Evolutionary conservation across 2,329 filamentous ascomycete species (phyloP), one percentile per base, ranked within the genome.

Genomic region (Fusarium tuaranense): DNA sequence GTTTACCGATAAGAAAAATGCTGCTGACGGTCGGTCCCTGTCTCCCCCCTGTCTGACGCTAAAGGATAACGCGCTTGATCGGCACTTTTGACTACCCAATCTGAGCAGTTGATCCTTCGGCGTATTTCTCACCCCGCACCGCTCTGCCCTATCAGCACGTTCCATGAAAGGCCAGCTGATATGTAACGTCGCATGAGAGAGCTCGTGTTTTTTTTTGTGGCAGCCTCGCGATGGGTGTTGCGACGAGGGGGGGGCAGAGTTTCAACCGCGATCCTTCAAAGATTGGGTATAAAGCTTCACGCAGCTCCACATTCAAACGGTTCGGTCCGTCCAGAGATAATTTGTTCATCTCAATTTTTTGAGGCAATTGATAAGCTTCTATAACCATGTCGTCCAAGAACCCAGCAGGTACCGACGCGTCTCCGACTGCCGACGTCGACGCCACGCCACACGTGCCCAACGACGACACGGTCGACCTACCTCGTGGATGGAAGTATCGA

Each of bases 401-500:
- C 27, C 48, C 48, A 53, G 48, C 46, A 18, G 46, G 46, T 30
- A 30, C 48, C 27, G 27, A 53, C 48, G 48, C 48, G 48, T 53
- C 48, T 30, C 48, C 48, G 48, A 53, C 48, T 20, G 48, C 18
- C 27, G 27, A 53, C 16, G 48, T 32, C 48, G 48, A 53, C 27
- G 7, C 48, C 48, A 32, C 27, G 27, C 18, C 48, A 53, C 48
- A 53, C 48, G 27, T 53, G 48, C 48, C 48, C 3, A 51, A 18
- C 46, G 48, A 53, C 10, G 46, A n/a, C 22, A 53, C 48, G 48
- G 44, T 68, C 7, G 68, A 69, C 20, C 59, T 78, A 12, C 76
- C 76, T 5, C 73, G 51, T 10, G 70, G 72, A 39, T 78, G 76
- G 76, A 78, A 72, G n/a, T 78, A 78, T 57, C 73, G 72, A 16